These are phyloP conservation scores for Schizophyllum amplum DNA, from an alignment of 1,284 basidiomycete species.

Conservation along the genomic window DNA sequence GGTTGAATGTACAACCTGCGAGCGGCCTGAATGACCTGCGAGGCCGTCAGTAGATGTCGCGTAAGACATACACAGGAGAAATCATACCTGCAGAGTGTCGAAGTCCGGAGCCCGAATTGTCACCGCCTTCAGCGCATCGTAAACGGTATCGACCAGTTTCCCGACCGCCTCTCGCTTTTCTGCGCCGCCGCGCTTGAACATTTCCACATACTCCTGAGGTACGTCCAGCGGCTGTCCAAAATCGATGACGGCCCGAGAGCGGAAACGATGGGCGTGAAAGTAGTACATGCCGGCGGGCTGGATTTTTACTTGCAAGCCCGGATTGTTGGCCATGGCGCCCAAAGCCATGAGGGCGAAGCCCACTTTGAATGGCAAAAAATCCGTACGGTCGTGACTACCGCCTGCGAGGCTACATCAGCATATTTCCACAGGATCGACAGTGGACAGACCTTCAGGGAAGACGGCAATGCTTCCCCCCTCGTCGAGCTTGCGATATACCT, in stretches of 20 bases:
- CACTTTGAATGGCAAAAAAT: slow-evolving; percentile 91
- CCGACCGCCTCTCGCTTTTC: slow-evolving; percentile 89
- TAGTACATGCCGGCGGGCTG: slow-evolving; percentile 94
- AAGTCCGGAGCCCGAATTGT: slow-evolving; percentile 96
- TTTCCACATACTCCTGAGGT: slow-evolving; percentile 75
- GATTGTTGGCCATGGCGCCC: slow-evolving; percentile 90
- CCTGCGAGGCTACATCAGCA: slow-evolving; percentile 36
- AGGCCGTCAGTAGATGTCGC: not conserved
- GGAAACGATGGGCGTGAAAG: slow-evolving; percentile 93
- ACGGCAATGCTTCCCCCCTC: slow-evolving; percentile 90
- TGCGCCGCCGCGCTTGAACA: slow-evolving; percentile 86
- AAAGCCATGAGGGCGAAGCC: slow-evolving; percentile 98
- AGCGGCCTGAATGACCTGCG: slow-evolving; percentile 88
- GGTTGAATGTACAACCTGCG: slow-evolving; percentile 93
- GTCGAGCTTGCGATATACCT: slow-evolving; percentile 86
- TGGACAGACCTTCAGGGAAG: slow-evolving; percentile 81
- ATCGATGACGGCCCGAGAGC: slow-evolving; percentile 93
- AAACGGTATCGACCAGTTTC: slow-evolving; percentile 87
- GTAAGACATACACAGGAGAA: not conserved
- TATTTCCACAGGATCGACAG: not conserved
- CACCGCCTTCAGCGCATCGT: slow-evolving; percentile 95
- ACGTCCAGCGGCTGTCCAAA: slow-evolving; percentile 92
- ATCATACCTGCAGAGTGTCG: slow-evolving; percentile 89
- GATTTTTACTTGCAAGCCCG: slow-evolving; percentile 82
- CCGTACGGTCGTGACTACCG: slow-evolving; percentile 94